A percentile compares a stretch with the other conserved stretches of the same genome.
Conservation (phyloP, 345 rosid species). For the Aquilaria yunnanensis region DNA sequence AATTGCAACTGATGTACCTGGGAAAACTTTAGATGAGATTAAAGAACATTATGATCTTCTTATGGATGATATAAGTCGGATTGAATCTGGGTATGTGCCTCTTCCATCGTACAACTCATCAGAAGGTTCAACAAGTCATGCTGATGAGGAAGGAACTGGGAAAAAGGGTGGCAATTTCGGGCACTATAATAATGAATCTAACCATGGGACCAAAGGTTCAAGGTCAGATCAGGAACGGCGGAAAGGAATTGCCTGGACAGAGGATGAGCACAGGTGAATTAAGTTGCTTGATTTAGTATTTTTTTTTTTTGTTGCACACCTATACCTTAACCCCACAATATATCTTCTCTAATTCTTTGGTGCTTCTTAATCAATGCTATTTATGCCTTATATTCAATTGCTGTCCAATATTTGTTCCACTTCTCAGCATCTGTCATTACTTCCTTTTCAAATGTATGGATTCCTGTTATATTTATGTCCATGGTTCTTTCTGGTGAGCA, state of each 20-base stretch:
- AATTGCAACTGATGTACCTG: slow-evolving; percentile 72
- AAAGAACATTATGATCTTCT: slow-evolving; percentile 73
- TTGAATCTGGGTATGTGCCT: slow-evolving; percentile 90
- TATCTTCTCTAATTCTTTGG: neutral
- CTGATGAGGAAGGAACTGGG: slow-evolving; percentile 64
- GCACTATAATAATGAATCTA: slow-evolving; percentile 46
- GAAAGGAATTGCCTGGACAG: slow-evolving; percentile 98
- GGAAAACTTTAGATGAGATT: slow-evolving; percentile 78
- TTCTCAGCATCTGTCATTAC: neutral
- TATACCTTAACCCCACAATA: slow-evolving; percentile 1
- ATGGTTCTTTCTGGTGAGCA: neutral
- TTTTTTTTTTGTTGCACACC: slow-evolving; percentile 9
- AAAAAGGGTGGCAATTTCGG: slow-evolving; percentile 60
- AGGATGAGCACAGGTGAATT: slow-evolving; percentile 85
- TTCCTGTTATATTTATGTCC: too few relatives aligned
- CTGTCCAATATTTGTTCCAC: neutral
- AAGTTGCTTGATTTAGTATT: slow-evolving; percentile 14
- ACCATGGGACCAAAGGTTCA: slow-evolving; percentile 72
- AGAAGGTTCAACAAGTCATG: slow-evolving; percentile 51
- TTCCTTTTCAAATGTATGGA: too few relatives aligned
- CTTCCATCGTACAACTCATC: slow-evolving; percentile 66
- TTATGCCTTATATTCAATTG: slow-evolving; percentile 11
- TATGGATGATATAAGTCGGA: slow-evolving; percentile 65
- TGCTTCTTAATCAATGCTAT: slow-evolving; percentile 7
- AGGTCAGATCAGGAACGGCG: slow-evolving; percentile 94